A percentile compares a stretch with the other conserved stretches of the same genome.
Evolutionary conservation across 2,329 filamentous ascomycete species (phyloP).

Genomic region (Aureobasidium sp.): DNA sequence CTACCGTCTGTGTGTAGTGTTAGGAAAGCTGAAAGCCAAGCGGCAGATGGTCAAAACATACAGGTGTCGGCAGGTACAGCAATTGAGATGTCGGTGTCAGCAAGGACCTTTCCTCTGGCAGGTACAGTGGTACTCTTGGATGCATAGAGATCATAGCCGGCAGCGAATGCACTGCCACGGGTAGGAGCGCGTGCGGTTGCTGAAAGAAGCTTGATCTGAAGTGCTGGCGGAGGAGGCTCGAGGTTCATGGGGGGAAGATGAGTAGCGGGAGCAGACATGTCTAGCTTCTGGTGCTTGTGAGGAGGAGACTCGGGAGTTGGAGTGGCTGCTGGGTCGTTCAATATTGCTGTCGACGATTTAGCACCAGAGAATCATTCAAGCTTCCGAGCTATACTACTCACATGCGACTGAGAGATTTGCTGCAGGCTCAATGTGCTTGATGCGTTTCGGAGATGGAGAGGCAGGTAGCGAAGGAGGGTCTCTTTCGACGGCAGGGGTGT

Average conservation of each 20-base stretch:
- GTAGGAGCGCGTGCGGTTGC: slow-evolving; percentile 74
- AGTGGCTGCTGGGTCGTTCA: slow-evolving; percentile 30
- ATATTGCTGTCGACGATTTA: slow-evolving; percentile 25
- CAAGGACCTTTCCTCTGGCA: slow-evolving; percentile 72
- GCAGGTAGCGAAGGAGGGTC: slow-evolving; percentile 54
- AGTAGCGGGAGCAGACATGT: slow-evolving; percentile 12
- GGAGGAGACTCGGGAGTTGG: slow-evolving; percentile 25
- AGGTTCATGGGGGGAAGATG: slow-evolving; percentile 26
- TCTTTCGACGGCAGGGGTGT: slow-evolving; percentile 29
- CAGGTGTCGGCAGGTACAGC: slow-evolving; percentile 85
- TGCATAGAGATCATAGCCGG: slow-evolving; percentile 86
- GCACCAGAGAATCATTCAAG: not conserved
- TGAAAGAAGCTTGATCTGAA: slow-evolving; percentile 84
- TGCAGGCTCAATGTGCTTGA: slow-evolving; percentile 54
- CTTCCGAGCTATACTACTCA: slow-evolving; percentile 18
- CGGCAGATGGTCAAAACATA: slow-evolving; percentile 41
- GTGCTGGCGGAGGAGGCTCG: slow-evolving; percentile 46
- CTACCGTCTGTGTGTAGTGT: slow-evolving; percentile 60
- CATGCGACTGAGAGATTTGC: slow-evolving; percentile 31
- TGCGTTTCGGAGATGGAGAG: slow-evolving; percentile 73
- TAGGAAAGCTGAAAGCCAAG: not conserved
- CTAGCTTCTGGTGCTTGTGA: slow-evolving; percentile 19
- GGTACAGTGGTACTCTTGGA: slow-evolving; percentile 69
- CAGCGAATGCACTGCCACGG: slow-evolving; percentile 79
- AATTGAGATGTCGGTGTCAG: slow-evolving; percentile 87